Evolutionary conservation across 1,284 basidiomycete genomes (phyloP).

Genomic region (Porodaedalea pini): DNA sequence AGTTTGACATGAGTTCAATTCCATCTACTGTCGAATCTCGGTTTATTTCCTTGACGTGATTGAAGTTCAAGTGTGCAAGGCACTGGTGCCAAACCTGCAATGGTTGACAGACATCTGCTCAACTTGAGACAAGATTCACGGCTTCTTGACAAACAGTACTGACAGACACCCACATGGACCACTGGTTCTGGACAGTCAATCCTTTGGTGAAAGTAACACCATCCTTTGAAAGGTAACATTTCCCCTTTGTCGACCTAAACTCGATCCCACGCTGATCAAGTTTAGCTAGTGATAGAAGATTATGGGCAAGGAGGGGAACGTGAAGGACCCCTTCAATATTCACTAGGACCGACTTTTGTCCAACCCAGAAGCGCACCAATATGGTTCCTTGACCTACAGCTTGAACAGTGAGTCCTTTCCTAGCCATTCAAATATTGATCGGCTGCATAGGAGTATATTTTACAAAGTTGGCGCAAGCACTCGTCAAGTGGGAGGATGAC

Average conservation of each 20-base stretch:
- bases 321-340: background rate
- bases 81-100: background rate
- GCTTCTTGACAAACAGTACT: too few relatives aligned
- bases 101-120: background rate
- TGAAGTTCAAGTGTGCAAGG: background rate
- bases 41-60: background rate
- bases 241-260: too few relatives aligned
- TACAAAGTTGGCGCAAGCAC: background rate
- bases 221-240: background rate
- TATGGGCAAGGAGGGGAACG: background rate
- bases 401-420: background rate
- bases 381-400: background rate
- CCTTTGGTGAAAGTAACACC: background rate
- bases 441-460: background rate
- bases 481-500: background rate
- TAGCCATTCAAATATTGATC: background rate
- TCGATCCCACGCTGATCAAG: background rate
- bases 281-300: background rate
- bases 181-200: too few relatives aligned
- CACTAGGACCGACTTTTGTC: too few relatives aligned
- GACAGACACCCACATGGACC: too few relatives aligned
- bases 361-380: too few relatives aligned
- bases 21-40: background rate
- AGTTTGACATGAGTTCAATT: background rate
- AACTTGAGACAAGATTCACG: too few relatives aligned